A percentile compares a stretch with the other conserved stretches of the same genome.
Conservation (phyloP, 1,284 basidiomycete genomes). For the Tetrapyrgos nigripes region DNA sequence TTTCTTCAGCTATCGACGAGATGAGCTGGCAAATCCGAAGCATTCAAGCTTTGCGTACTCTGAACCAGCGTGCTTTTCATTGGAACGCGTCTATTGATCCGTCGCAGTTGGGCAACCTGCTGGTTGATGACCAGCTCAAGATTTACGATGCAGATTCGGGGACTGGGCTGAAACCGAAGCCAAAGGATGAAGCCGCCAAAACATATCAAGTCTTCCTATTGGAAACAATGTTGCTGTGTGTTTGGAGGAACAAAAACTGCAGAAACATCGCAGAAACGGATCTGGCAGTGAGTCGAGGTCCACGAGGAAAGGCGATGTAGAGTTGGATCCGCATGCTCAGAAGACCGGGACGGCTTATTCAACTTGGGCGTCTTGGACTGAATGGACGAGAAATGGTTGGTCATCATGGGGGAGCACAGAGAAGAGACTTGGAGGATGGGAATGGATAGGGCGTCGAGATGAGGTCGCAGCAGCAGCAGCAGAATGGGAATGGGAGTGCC, state of each 20-base stretch:
- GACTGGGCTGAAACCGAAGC: too few species aligned
- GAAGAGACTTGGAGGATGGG: too few species aligned
- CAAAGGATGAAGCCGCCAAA: slow-evolving; percentile 29
- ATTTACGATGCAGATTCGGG: too few species aligned
- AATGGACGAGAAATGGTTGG: too few species aligned
- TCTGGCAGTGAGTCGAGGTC: not conserved
- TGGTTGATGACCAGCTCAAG: slow-evolving; percentile 40
- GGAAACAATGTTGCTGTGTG: slow-evolving; percentile 40
- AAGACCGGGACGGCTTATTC: too few species aligned
- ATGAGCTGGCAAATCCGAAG: slow-evolving; percentile 41
- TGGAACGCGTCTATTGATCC: slow-evolving; percentile 28
- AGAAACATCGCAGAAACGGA: not conserved
- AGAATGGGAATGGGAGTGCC: too few species aligned
- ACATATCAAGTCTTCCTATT: slow-evolving; percentile 40
- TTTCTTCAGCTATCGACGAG: slow-evolving; percentile 39
- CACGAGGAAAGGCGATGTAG: not conserved
- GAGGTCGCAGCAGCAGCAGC: too few species aligned
- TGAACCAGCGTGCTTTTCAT: slow-evolving; percentile 32
- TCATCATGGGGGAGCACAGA: too few species aligned
- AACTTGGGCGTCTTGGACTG: too few species aligned
- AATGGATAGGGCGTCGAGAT: too few species aligned
- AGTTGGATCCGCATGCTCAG: too few species aligned
- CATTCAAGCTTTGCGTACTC: slow-evolving; percentile 29
- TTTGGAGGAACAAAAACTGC: slow-evolving; percentile 21
- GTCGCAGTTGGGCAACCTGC: slow-evolving; percentile 33